These are phyloP conservation scores for Thalassiosira mediterranea DNA, from an alignment of 352 stramenopile species.

Conservation along the genomic window DNA sequence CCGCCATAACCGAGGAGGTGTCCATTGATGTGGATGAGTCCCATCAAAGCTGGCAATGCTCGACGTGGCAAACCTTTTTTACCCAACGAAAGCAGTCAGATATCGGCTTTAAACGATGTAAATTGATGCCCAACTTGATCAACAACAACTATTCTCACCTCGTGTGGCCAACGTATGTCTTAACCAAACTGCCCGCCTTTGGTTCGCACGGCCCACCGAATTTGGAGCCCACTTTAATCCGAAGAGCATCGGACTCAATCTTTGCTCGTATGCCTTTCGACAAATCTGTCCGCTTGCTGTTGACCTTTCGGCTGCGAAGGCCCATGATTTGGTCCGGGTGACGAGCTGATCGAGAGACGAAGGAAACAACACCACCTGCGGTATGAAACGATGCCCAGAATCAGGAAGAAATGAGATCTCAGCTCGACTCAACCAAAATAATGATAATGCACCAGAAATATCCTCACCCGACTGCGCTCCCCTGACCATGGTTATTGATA, in stretches of 20 bases:
- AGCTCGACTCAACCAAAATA: no score
- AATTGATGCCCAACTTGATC: no score
- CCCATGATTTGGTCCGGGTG: neutral
- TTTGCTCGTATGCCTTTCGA: conserved; percentile 60
- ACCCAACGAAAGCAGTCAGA: conserved; percentile 49
- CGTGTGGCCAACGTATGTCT: no score
- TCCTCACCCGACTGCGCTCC: no score
- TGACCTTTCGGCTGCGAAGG: conserved; percentile 63
- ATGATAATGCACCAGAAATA: no score
- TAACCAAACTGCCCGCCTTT: no score
- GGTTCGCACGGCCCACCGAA: conserved; percentile 5
- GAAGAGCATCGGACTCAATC: conserved; percentile 28
- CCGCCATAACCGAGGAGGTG: no score
- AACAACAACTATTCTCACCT: no score
- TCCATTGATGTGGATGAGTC: conserved; percentile 78
- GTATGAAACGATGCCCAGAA: no score
- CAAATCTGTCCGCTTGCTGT: conserved; percentile 78
- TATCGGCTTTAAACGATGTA: no score
- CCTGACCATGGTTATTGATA: conserved; percentile 57
- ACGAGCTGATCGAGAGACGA: neutral
- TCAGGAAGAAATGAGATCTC: no score
- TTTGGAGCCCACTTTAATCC: neutral
- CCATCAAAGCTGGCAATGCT: conserved; percentile 68
- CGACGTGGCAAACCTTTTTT: conserved; percentile 75
- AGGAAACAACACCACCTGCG: neutral